Base-by-base conservation (phyloP, 768 basidiomycete genomes). In the Russula compacta region DNA sequence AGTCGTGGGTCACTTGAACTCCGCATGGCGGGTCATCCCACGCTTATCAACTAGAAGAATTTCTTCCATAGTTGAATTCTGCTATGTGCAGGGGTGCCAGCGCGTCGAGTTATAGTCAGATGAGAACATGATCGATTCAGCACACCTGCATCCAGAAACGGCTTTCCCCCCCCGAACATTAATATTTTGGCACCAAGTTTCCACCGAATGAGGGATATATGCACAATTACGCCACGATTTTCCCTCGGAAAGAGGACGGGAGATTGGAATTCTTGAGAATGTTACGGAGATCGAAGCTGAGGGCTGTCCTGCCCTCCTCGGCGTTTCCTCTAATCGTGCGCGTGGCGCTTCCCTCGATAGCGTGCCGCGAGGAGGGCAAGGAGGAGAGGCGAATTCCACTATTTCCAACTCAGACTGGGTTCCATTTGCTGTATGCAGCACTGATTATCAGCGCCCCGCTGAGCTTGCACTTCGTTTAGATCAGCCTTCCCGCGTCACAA, bases 391-490 rank as follows among this genome's bases (percentile, higher is more conserved):
- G 40, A 33, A n/a, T n/a, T n/a, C n/a, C 54, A 35, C 10, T 1
- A 35, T 39, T 56, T 46, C n/a, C 10, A 57, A 57, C 60, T 57
- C 60, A 61, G 55, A 61, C 42, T 14, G 38, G 38, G 24, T 60
- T 21, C n/a, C 17, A 33, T 52, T 52, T 19, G 29, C 54, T 48
- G 12, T 39, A 46, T 44, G 21, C 35, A 38, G 56, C 32, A 44
- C 14, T 21, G n/a, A 15, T 15, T 29, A 29, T 32, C 21, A 50
- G 53, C 43, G 33, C 42, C 35, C 47, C 60, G 60, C 24, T 61
- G 54, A 19, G 54, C 40, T 50, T 56, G 40, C 54, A 40, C 29
- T 51, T 32, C 24, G 35, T 46, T 53, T 40, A n/a, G 42, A 46
- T 46, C 19, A 38, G 6, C 43, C 24, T 21, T 39, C 58, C 46